Evolutionary conservation across 192 early-diverging fungal species (phyloP).

Genomic region (Coemansia sp.): DNA sequence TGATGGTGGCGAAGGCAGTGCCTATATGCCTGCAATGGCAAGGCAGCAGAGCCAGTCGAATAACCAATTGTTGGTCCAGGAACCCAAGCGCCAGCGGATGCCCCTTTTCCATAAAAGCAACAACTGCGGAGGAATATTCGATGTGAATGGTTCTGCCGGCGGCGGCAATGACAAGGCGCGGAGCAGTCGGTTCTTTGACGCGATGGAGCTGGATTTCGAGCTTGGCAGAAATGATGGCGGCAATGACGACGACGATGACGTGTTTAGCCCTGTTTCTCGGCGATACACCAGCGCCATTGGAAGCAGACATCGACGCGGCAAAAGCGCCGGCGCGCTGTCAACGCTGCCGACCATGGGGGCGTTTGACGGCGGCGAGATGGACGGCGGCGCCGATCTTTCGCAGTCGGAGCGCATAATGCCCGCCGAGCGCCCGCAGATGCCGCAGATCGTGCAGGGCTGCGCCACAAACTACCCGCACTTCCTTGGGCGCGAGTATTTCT

Average conservation of each 20-base stretch:
- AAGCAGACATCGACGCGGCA: slow-evolving; percentile 2
- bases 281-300: neutral
- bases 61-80: neutral
- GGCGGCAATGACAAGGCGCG: neutral
- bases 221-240: slow-evolving; percentile 1
- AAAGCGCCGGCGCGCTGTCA: neutral
- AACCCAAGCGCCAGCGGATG: neutral
- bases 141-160: neutral
- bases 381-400: slow-evolving; percentile 7
- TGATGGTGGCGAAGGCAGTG: neutral
- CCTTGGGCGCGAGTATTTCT: slow-evolving; percentile 46
- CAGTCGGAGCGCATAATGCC: slow-evolving; percentile 35
- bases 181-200: slow-evolving; percentile 10
- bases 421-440: slow-evolving; percentile 52
- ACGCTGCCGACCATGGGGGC: neutral
- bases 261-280: slow-evolving; percentile 20
- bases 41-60: neutral
- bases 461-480: slow-evolving; percentile 56
- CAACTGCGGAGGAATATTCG: slow-evolving; percentile 1
- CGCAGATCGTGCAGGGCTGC: slow-evolving; percentile 48
- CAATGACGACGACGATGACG: slow-evolving; percentile 33
- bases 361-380: slow-evolving; percentile 6
- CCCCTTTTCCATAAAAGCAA: slow-evolving; percentile 4
- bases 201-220: slow-evolving; percentile 28
- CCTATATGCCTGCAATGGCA: neutral